Evolutionary conservation across 192 early-diverging fungal genomes (phyloP).

Genomic region (Entomortierella beljakovae): DNA sequence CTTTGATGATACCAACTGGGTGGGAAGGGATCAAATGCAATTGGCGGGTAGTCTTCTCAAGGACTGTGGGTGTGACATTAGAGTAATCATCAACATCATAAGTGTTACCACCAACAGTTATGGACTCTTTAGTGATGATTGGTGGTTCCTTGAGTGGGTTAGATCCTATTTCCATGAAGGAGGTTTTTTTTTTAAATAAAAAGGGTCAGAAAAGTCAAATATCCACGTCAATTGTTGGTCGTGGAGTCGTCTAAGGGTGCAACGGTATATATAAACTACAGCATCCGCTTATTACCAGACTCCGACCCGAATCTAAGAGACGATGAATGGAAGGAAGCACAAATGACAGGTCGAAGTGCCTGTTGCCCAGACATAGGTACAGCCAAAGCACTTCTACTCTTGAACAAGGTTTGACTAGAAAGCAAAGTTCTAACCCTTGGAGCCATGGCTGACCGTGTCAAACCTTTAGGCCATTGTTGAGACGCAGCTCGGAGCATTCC

Average conservation of each 20-base stretch:
- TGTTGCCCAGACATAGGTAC: constrained; percentile 5
- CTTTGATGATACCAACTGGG: constrained; percentile 89
- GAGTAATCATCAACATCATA: constrained; percentile 74
- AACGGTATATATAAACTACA: no score
- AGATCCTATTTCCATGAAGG: background rate
- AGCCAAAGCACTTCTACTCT: background rate
- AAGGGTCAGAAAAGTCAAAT: no score
- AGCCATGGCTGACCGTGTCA: background rate
- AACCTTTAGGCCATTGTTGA: constrained; percentile 20
- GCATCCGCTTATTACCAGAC: constrained; percentile 14
- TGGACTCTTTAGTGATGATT: constrained; percentile 24
- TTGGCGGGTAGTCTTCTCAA: constrained; percentile 78
- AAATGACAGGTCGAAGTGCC: constrained; percentile 14
- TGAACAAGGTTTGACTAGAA: background rate
- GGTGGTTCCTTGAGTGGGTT: constrained; percentile 32
- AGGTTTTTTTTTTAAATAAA: no score
- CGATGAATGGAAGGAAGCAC: constrained; percentile 39
- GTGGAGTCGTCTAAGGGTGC: no score
- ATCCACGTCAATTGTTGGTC: no score
- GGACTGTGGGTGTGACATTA: constrained; percentile 81
- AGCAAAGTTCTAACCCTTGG: constrained; percentile 3
- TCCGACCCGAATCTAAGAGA: constrained; percentile 14
- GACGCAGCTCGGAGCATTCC: constrained; percentile 34
- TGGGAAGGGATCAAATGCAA: constrained; percentile 85
- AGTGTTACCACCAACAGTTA: constrained; percentile 54